Conservation (phyloP, 2,329 filamentous ascomycete species). For the Ceratocystis harringtonii region DNA sequence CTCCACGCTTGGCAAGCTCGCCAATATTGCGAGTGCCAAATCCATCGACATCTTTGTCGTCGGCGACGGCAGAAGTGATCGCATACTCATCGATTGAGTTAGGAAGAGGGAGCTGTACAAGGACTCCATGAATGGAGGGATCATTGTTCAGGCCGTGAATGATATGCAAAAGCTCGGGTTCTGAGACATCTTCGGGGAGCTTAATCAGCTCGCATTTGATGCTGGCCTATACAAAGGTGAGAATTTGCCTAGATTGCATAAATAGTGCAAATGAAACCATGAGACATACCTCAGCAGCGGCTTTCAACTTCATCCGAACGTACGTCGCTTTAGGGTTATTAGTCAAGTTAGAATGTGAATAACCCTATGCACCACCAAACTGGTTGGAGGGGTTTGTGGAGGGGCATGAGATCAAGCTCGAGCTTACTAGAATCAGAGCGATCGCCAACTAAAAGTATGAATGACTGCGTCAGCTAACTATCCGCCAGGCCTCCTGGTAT, state of each 20-base stretch:
- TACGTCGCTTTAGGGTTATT: conserved; percentile 57
- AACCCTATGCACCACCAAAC: conserved; percentile 4
- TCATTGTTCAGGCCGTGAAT: conserved; percentile 78
- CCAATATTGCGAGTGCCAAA: conserved; percentile 92
- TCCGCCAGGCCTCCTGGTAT: neutral
- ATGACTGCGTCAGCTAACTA: conserved; percentile 15
- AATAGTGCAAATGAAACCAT: neutral
- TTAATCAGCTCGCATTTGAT: conserved; percentile 79
- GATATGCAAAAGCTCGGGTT: conserved; percentile 71
- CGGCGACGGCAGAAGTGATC: conserved; percentile 76
- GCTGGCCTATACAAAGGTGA: conserved; percentile 46
- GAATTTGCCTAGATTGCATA: neutral
- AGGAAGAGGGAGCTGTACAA: conserved; percentile 86
- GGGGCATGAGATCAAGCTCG: conserved; percentile 17
- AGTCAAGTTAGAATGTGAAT: conserved; percentile 15
- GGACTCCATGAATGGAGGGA: conserved; percentile 70
- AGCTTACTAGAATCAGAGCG: conserved; percentile 76
- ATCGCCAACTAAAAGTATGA: conserved; percentile 53
- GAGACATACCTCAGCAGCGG: conserved; percentile 65
- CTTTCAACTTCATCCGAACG: conserved; percentile 99
- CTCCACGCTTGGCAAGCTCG: conserved; percentile 89
- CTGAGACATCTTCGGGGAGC: conserved; percentile 64
- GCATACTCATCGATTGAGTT: conserved; percentile 79
- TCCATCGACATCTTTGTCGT: conserved; percentile 95
- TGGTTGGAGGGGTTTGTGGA: neutral